Evolutionary conservation across 106 monocot genomes (phyloP).

Genomic region (Hemerocallis citrina): DNA sequence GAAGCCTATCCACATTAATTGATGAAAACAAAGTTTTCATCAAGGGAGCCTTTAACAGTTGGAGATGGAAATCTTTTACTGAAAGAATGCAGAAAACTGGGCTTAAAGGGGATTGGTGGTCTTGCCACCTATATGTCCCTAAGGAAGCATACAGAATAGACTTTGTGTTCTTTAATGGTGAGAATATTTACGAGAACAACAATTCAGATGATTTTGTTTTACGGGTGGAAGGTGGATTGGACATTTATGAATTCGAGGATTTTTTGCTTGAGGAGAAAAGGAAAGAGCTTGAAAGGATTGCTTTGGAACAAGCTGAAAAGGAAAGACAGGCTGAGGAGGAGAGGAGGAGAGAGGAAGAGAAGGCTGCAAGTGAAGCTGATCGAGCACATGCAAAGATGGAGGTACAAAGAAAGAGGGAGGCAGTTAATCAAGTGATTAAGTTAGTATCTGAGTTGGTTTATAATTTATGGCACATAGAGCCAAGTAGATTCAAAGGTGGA

Average conservation of each 20-base stretch:
- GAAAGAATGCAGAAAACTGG: slow-evolving; percentile 55
- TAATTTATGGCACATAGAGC: slow-evolving; percentile 56
- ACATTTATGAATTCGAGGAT: slow-evolving; percentile 60
- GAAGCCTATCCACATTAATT: slow-evolving; percentile 38
- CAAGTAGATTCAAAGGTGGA: slow-evolving; percentile 36
- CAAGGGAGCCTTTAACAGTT: slow-evolving; percentile 82
- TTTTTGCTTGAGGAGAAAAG: slow-evolving; percentile 76
- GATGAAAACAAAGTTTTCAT: slow-evolving; percentile 60
- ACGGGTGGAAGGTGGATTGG: slow-evolving; percentile 51
- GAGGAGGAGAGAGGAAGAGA: slow-evolving; percentile 43
- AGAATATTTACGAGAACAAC: slow-evolving; percentile 71
- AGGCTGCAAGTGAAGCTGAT: slow-evolving; percentile 50
- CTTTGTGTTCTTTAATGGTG: slow-evolving; percentile 91
- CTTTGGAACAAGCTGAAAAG: slow-evolving; percentile 69
- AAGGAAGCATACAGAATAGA: slow-evolving; percentile 80
- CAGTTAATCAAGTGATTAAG: slow-evolving; percentile 25
- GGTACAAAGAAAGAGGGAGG: slow-evolving; percentile 46
- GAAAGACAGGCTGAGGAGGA: slow-evolving; percentile 68
- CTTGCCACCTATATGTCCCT: slow-evolving; percentile 63
- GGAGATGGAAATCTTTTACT: slow-evolving; percentile 82
- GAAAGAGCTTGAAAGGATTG: slow-evolving; percentile 55
- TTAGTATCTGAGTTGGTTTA: slow-evolving; percentile 31
- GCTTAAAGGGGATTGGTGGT: slow-evolving; percentile 86
- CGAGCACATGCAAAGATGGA: slow-evolving; percentile 62
- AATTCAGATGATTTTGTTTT: slow-evolving; percentile 49